Base-by-base conservation (phyloP, 768 basidiomycete genomes). In the Rossbeevera mucosa region DNA sequence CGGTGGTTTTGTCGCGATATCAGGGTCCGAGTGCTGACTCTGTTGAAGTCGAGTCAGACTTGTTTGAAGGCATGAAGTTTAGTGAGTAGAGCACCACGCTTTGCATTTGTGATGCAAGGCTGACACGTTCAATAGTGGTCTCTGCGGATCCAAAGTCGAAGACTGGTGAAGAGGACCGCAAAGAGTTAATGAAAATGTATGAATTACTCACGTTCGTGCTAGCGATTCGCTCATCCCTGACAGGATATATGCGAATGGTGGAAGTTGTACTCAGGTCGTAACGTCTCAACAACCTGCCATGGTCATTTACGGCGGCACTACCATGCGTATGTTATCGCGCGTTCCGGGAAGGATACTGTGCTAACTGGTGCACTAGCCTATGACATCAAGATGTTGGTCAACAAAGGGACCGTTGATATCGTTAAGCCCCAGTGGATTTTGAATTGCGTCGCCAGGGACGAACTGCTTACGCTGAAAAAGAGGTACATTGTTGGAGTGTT, bases 371-470 rank as follows among this genome's bases (percentile, higher is more conserved):
- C 33, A 25, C 18, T 50, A 90, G 88, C 86, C 0, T 86, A 85
- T 59, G 83, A 88, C 59, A 73, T 91, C 59, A 85, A 80, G 65
- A 67, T 82, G 49, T 69, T 88, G 50, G 84, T 91, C 47, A 76
- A 85, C 51, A 90, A 88, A 60, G 85, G 77, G 4, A 73, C 75
- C 1, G 73, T 83, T 50, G 86, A 91, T 56, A 82, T 95, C 46
- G 71, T 95, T 53, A 83, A 79, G 50, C 91, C 94, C 0, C 71
- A 78, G 25, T 98, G 94, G 93, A 74, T 98, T 49, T 63, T 75
- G 31, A 89, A 93, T 62, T 94, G 86, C 21, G 75, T 94, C n/a
- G 73, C 76, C 5, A 71, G 73, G 25, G 78, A 76, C 11, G 72
- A 79, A 52, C 72, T 75, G 18, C 68, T 81, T 24, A 85, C 90